Conservation (phyloP, 306 rosid species). For the Cucurbita moschata region DNA sequence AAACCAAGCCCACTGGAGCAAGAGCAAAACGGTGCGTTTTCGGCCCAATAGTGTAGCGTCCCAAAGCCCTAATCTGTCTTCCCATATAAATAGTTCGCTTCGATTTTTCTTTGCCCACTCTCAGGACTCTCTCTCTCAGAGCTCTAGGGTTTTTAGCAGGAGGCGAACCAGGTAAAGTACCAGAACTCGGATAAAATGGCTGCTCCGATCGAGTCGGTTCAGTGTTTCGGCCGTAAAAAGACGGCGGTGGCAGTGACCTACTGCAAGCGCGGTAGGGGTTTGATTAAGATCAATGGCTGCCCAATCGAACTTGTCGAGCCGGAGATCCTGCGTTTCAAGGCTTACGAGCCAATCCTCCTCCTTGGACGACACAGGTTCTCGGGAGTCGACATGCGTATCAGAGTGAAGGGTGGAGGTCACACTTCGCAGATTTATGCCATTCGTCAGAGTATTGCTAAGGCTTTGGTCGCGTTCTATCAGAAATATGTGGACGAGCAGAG, state of each 20-base stretch:
- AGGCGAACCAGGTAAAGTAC: neutral
- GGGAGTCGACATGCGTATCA: constrained; percentile 67
- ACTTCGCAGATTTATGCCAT: constrained; percentile 78
- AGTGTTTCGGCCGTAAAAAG: constrained; percentile 80
- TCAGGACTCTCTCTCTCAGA: neutral
- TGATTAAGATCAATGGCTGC: constrained; percentile 75
- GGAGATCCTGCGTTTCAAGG: constrained; percentile 74
- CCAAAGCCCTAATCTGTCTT: neutral
- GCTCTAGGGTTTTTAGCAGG: constrained; percentile 7
- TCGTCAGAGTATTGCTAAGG: constrained; percentile 75
- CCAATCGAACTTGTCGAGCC: constrained; percentile 73
- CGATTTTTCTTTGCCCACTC: neutral
- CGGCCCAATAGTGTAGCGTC: neutral
- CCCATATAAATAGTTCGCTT: constrained; percentile 3
- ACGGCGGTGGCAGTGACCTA: constrained; percentile 81
- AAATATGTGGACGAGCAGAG: constrained; percentile 82
- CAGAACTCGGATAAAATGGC: constrained; percentile 15
- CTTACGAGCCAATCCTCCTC: constrained; percentile 62
- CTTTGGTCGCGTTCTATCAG: constrained; percentile 69
- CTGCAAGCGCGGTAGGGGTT: constrained; percentile 75
- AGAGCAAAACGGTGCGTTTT: neutral
- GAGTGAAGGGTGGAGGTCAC: constrained; percentile 77
- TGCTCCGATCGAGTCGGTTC: constrained; percentile 36
- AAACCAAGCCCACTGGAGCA: neutral
- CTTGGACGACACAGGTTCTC: constrained; percentile 55